phyloP scores from a whole-genome alignment of 257 asterid species.

The Asclepias syriaca region DNA sequence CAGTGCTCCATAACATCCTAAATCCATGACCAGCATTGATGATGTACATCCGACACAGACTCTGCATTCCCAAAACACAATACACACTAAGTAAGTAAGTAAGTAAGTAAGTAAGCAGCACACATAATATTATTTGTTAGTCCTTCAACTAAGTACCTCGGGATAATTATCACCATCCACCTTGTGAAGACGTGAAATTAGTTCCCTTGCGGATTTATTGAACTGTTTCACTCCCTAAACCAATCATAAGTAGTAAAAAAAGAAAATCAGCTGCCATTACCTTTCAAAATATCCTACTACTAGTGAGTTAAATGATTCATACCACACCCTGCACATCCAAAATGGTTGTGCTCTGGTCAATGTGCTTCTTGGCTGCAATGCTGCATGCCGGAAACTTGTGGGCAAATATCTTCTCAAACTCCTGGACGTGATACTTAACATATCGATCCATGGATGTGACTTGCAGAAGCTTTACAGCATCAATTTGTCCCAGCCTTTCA shows the following conservation, averaged over 20 bases:
- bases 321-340: constrained; percentile 99
- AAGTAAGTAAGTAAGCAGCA: no score
- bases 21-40: constrained; percentile 97
- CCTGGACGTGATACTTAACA: constrained; percentile 78
- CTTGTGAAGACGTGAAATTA: constrained; percentile 80
- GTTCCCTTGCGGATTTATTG: constrained; percentile 85
- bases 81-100: no score
- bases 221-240: constrained; percentile 81
- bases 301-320: not conserved
- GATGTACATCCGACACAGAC: constrained; percentile 85
- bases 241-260: not conserved
- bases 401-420: constrained; percentile 82
- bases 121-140: no score
- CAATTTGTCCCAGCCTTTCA: constrained; percentile 82
- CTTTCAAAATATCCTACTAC: not conserved
- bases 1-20: constrained; percentile 94
- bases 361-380: constrained; percentile 72
- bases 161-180: constrained; percentile 95
- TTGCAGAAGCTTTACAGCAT: constrained; percentile 77
- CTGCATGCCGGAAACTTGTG: constrained; percentile 94
- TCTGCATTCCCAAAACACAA: constrained; percentile 32
- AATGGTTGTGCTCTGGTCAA: constrained; percentile 96
- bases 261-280: not conserved
- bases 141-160: constrained; percentile 40
- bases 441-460: constrained; percentile 85